Percentiles rank a stretch among this genome's conserved stretches.
Conservation (phyloP, 2,329 filamentous ascomycete species). For the Cercospora canescens region DNA sequence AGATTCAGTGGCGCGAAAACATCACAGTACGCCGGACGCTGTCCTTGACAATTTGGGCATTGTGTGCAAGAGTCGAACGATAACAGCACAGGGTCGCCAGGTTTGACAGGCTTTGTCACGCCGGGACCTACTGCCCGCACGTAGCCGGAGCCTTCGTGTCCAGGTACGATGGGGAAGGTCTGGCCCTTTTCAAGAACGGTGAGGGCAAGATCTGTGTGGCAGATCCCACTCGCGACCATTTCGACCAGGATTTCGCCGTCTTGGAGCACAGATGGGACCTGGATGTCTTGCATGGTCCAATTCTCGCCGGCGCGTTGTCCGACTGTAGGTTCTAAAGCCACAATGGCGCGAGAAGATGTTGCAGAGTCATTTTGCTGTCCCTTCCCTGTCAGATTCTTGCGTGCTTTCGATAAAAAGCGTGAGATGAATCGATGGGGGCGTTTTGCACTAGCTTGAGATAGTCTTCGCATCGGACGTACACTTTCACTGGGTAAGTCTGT, state of each 20-base stretch:
- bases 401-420: not conserved
- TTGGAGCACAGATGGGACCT: conserved; percentile 21
- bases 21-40: conserved; percentile 27
- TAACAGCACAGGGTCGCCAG: conserved; percentile 29
- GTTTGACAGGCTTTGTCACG: conserved; percentile 29
- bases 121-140: conserved; percentile 44
- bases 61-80: conserved; percentile 25
- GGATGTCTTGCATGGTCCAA: conserved; percentile 21
- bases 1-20: conserved; percentile 24
- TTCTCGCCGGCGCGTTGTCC: conserved; percentile 20
- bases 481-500: not conserved
- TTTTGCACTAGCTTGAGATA: not conserved
- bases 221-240: conserved; percentile 30
- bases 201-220: conserved; percentile 29
- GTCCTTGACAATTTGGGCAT: conserved; percentile 23
- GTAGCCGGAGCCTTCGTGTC: conserved; percentile 41
- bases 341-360: conserved; percentile 20
- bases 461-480: not conserved
- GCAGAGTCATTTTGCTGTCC: conserved; percentile 16
- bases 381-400: not conserved
- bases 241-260: conserved; percentile 30
- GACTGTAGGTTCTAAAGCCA: conserved; percentile 18
- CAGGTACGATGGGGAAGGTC: conserved; percentile 28
- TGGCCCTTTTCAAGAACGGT: conserved; percentile 21
- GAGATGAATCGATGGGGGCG: not conserved